Conservation (phyloP, 2,329 filamentous ascomycete genomes). For the Aspergillus clavatus region DNA sequence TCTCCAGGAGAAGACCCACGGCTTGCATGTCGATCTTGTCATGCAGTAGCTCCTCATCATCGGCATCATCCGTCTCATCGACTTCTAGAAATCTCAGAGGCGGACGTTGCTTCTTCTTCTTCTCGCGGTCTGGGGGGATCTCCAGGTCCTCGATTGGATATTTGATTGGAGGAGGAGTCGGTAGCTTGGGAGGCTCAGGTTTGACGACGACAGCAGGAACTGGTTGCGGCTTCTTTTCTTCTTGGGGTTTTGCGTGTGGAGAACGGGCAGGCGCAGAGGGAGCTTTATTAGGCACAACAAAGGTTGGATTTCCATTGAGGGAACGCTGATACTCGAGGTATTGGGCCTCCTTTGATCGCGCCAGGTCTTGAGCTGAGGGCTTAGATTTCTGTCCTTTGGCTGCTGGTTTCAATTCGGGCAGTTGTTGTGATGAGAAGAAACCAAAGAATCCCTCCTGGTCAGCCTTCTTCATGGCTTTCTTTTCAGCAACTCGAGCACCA, state of each 20-base stretch:
- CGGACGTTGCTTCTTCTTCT: conserved; percentile 63
- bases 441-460: conserved; percentile 48
- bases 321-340: conserved; percentile 47
- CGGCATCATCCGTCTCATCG: conserved; percentile 53
- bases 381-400: conserved; percentile 65
- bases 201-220: conserved; percentile 40
- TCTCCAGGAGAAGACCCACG: conserved; percentile 79
- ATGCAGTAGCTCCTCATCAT: conserved; percentile 43
- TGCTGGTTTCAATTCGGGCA: conserved; percentile 70
- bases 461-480: conserved; percentile 64
- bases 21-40: conserved; percentile 68
- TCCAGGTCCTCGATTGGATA: conserved; percentile 95
- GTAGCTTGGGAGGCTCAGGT: conserved; percentile 50
- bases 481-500: conserved; percentile 71
- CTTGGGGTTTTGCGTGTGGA: conserved; percentile 29
- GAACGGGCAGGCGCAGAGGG: conserved; percentile 26
- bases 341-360: conserved; percentile 43
- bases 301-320: conserved; percentile 42
- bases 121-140: conserved; percentile 62
- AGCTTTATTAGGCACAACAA: conserved; percentile 30
- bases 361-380: conserved; percentile 42
- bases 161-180: conserved; percentile 72
- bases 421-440: conserved; percentile 50
- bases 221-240: conserved; percentile 32
- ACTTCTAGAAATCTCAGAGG: conserved; percentile 70